Evolutionary conservation across 2,329 filamentous ascomycete species (phyloP), one percentile per base, ranked within the genome.

Genomic region (Cryoendolithus antarcticus): DNA sequence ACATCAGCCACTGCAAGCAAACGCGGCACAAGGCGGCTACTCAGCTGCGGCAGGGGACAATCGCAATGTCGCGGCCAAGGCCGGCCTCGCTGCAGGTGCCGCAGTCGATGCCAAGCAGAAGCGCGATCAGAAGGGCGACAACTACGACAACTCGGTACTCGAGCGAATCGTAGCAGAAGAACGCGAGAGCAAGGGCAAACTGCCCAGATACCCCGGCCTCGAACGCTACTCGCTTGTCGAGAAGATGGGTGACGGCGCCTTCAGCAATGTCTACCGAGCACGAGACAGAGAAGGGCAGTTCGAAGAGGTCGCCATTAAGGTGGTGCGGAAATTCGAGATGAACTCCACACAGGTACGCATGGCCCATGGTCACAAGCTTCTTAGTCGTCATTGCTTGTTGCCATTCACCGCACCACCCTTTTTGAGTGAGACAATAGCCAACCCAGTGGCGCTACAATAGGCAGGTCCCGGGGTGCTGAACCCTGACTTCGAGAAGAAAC

Each of bases 241-340:
- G 65, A 96, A 96, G 72, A 98, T 98, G 89, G 91, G 91, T 48
- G 91, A 96, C 52, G 91, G 91, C 45, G 91, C 91, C 44, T 98
- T 98, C 71, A 96, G 89, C 69, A 96, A 96, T 56, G 91, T 98
- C 48, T 98, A 96, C 63, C 80, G 85, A 30, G 91, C 91, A 30
- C 75, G 72, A 50, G 91, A 98, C 60, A 71, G 63, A 33, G 72
- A 77, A 4, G 82, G 83, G 31, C 70, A 79, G 46, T 74, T 75
- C 46, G 77, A 75, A 49, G 81, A 96, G 59, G 86, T 91, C 28
- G 91, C 89, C 52, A 96, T 98, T 72, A 98, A 98, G 64, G 91
- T 98, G 37, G 91, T 98, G 48, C 82, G 91, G 57, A 96, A 96
- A 67, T 96, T 86, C 61, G 91, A 98, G 66, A 95, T 98, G 85